Conservation (phyloP, 345 rosid genomes). For the Camelina hispida region DNA sequence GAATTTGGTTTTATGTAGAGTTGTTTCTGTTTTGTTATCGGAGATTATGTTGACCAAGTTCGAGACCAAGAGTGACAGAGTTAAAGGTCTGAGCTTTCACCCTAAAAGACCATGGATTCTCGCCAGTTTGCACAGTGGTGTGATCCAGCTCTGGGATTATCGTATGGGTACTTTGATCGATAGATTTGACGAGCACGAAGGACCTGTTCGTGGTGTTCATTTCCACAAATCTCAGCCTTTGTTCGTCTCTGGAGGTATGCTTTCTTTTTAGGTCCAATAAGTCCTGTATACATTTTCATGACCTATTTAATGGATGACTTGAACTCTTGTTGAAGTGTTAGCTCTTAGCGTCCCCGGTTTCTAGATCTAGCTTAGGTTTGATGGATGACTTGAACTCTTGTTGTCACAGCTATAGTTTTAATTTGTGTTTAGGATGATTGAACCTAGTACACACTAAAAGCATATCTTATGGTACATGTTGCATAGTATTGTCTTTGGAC, state of each 20-base stretch:
- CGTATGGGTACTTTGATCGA: slow-evolving; percentile 97
- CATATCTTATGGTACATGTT: background rate
- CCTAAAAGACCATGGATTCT: slow-evolving; percentile 98
- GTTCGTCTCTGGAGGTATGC: slow-evolving; percentile 90
- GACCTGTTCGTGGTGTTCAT: slow-evolving; percentile 99
- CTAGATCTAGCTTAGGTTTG: slow-evolving; percentile 17
- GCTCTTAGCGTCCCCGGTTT: background rate
- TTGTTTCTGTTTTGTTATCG: background rate
- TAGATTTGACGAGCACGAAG: slow-evolving; percentile 95
- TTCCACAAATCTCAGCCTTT: slow-evolving; percentile 92
- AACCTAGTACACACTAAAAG: background rate
- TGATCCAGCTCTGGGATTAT: slow-evolving; percentile 99
- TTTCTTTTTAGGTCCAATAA: slow-evolving; percentile 11
- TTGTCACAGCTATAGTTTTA: slow-evolving; percentile 17
- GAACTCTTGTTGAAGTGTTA: slow-evolving; percentile 2
- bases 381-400: slow-evolving; percentile 11
- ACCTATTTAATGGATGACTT: background rate
- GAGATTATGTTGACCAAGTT: slow-evolving; percentile 92
- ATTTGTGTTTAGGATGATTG: slow-evolving; percentile 7
- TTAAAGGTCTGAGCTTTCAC: slow-evolving; percentile 96
- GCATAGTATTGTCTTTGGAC: background rate
- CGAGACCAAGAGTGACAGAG: slow-evolving; percentile 98
- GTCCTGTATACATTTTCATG: background rate
- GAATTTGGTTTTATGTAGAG: too few relatives aligned
- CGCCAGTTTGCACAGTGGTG: slow-evolving; percentile 98